phyloP scores from a whole-genome alignment of 345 rosid species.

The Moricandia arvensis region DNA sequence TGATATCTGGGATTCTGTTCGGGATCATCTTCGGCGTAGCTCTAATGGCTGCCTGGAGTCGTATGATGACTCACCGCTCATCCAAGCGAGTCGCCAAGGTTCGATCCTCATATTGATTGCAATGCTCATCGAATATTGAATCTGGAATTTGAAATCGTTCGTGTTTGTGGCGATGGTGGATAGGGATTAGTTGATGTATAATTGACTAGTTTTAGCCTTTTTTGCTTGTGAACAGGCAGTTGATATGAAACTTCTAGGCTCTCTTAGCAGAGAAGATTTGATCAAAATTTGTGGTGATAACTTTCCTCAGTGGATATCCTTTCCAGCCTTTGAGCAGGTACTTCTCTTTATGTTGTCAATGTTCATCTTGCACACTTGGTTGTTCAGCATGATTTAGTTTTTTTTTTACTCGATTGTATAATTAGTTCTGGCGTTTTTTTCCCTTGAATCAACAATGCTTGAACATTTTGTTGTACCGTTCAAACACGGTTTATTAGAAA shows the following conservation, averaged over 20 bases:
- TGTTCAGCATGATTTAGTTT: too few species aligned
- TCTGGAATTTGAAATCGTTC: background rate
- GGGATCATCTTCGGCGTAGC: constrained; percentile 84
- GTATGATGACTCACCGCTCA: constrained; percentile 86
- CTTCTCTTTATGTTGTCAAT: background rate
- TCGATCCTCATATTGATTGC: background rate
- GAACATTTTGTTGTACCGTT: constrained; percentile 3
- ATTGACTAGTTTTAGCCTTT: background rate
- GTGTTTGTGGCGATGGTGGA: background rate
- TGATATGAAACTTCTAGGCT: constrained; percentile 86
- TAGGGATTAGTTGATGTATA: too few species aligned
- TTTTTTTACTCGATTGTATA: too few species aligned
- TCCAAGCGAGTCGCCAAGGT: constrained; percentile 87
- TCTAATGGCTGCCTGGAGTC: constrained; percentile 93
- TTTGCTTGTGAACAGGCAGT: constrained; percentile 57
- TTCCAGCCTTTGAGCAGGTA: constrained; percentile 99
- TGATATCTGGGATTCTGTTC: constrained; percentile 80
- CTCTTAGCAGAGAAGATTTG: constrained; percentile 87
- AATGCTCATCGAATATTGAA: background rate
- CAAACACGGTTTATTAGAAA: background rate
- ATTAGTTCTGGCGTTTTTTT: too few species aligned
- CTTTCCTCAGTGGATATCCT: constrained; percentile 96
- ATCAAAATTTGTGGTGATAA: constrained; percentile 95
- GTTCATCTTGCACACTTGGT: too few species aligned
- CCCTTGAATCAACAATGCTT: background rate